Conservation (phyloP, 208 protist genomes). For the Phytomonas francai region DNA sequence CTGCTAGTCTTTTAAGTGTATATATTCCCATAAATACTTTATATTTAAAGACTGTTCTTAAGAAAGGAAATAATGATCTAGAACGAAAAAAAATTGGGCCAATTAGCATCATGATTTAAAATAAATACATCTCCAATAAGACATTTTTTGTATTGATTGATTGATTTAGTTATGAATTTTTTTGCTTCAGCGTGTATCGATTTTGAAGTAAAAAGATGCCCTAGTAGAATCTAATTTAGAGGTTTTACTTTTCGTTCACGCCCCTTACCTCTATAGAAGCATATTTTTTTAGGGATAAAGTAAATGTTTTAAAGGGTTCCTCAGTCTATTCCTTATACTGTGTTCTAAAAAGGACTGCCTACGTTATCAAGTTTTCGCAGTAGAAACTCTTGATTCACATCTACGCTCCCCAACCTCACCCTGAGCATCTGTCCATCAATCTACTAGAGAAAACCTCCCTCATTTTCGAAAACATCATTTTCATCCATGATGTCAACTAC, state of each 20-base stretch:
- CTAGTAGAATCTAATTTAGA: background rate
- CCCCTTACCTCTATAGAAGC: background rate
- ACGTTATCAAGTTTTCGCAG: background rate
- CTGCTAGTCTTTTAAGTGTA: background rate
- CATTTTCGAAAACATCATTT: constrained; percentile 48
- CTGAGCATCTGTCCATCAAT: background rate
- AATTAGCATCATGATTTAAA: background rate
- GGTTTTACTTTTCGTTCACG: background rate
- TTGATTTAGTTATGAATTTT: too few relatives aligned
- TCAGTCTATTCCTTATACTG: background rate
- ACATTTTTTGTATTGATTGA: background rate
- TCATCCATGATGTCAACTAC: constrained; percentile 59
- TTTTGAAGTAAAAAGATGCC: background rate
- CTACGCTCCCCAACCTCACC: background rate
- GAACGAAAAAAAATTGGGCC: background rate
- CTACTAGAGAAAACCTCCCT: constrained; percentile 16
- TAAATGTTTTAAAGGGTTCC: background rate
- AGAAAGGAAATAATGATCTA: background rate
- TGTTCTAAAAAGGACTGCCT: background rate
- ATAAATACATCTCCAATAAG: background rate
- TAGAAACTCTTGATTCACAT: background rate
- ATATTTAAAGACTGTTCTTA: background rate
- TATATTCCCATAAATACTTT: background rate
- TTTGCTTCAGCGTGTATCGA: background rate
- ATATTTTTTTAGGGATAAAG: background rate